Evolutionary conservation across 345 rosid genomes (phyloP).

Genomic region (Eucalyptus curtisii): DNA sequence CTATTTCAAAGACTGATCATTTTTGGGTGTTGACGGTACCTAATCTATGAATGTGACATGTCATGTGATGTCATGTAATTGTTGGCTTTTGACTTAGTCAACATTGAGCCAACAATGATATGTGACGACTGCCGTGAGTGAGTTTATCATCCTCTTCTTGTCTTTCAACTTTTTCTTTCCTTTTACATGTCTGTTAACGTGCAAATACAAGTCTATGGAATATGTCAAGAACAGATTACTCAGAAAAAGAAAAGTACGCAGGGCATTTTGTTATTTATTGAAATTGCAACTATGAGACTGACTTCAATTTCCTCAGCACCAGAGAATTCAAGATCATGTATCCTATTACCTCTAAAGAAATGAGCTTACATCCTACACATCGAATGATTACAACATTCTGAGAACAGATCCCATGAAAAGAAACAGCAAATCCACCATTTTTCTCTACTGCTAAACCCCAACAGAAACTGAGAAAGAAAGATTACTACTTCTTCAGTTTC

Average conservation of each 20-base stretch:
- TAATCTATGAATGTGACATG: not conserved
- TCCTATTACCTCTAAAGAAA: not conserved
- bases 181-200: not conserved
- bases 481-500: not conserved
- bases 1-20: no score
- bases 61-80: not conserved
- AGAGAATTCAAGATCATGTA: not conserved
- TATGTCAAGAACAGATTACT: not conserved
- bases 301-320: not conserved
- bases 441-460: not conserved
- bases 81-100: no score
- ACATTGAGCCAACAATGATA: no score
- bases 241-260: not conserved
- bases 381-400: not conserved
- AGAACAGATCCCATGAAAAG: not conserved
- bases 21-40: not conserved
- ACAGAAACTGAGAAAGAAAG: not conserved
- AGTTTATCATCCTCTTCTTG: not conserved
- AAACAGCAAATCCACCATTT: not conserved
- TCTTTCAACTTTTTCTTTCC: not conserved
- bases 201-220: not conserved
- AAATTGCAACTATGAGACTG: not conserved
- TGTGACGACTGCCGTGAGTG: not conserved
- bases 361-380: not conserved
- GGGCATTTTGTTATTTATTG: not conserved